Evolutionary conservation across 2,329 filamentous ascomycete species (phyloP).

Genomic region (Alternaria novae-zelandiae): DNA sequence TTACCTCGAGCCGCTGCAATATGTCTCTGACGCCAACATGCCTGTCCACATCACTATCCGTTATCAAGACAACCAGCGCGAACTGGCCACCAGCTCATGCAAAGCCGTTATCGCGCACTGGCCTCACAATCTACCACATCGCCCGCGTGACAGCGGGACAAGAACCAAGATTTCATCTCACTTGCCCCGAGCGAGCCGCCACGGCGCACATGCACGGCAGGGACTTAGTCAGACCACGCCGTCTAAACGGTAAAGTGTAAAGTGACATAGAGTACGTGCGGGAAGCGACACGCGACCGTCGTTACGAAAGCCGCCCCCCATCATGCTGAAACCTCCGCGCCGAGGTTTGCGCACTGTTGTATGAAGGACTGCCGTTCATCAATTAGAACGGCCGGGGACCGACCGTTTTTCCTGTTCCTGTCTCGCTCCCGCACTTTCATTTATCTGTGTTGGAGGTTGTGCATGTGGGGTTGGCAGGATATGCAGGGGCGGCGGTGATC

Average conservation of each 20-base stretch:
- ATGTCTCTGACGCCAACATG: slow-evolving; percentile 1
- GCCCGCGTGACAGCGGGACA: background rate
- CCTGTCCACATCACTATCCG: background rate
- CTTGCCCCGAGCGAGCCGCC: slow-evolving; percentile 2
- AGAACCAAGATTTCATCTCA: background rate
- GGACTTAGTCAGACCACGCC: background rate
- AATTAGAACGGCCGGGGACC: background rate
- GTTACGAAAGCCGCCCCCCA: background rate
- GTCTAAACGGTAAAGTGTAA: background rate
- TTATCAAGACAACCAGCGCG: background rate
- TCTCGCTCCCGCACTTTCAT: background rate
- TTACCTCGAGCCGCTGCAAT: background rate
- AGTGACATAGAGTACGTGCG: background rate
- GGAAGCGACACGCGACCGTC: background rate
- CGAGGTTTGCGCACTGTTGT: background rate
- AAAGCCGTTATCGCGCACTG: background rate
- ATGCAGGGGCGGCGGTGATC: background rate
- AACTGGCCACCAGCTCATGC: background rate
- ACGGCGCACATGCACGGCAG: background rate
- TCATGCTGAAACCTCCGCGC: background rate
- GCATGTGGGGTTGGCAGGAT: background rate
- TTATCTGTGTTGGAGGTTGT: background rate
- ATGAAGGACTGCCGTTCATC: background rate
- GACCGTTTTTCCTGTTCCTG: background rate
- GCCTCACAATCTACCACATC: background rate